Percentiles rank a stretch among this genome's conserved stretches.
Conservation (phyloP, 805 yeast genomes). For the Teunomyces lycoperdinae region DNA sequence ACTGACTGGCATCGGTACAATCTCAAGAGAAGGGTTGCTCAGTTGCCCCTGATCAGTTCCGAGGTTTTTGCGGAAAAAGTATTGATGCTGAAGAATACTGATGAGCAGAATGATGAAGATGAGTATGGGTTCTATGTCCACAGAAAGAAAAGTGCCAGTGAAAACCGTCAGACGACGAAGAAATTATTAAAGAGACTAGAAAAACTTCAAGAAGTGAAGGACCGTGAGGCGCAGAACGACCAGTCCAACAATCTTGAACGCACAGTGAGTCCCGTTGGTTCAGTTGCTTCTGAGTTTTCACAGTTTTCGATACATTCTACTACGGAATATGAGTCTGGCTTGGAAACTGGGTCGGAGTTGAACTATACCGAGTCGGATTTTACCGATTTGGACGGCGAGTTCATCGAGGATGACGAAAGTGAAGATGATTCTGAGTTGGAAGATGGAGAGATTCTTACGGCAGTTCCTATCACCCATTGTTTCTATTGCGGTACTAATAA, state of each 20-base stretch:
- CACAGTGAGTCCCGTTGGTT: constrained; percentile 50
- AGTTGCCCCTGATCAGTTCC: constrained; percentile 43
- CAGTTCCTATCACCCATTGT: constrained; percentile 51
- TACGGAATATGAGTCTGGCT: constrained; percentile 25
- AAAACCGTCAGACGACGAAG: constrained; percentile 35
- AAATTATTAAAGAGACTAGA: constrained; percentile 22
- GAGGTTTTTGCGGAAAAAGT: constrained; percentile 67
- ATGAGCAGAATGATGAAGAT: constrained; percentile 35
- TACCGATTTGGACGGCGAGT: constrained; percentile 13
- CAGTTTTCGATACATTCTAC: constrained; percentile 48
- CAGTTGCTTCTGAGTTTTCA: constrained; percentile 54
- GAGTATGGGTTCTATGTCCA: constrained; percentile 52
- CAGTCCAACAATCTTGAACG: constrained; percentile 19
- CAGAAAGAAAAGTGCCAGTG: constrained; percentile 19
- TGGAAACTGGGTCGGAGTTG: constrained; percentile 52
- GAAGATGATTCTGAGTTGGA: constrained; percentile 21
- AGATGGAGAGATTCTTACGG: constrained; percentile 20
- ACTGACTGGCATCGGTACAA: constrained; percentile 98
- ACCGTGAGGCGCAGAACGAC: constrained; percentile 23
- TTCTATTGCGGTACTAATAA: constrained; percentile 57
- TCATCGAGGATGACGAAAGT: constrained; percentile 13
- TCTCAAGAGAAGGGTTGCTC: constrained; percentile 87
- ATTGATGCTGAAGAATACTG: constrained; percentile 14
- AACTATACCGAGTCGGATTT: constrained; percentile 30
- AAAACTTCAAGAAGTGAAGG: constrained; percentile 1